Percentiles rank a stretch among this genome's conserved stretches.
phyloP scores from a whole-genome alignment of 805 yeast species.

The Candida succiphila region DNA sequence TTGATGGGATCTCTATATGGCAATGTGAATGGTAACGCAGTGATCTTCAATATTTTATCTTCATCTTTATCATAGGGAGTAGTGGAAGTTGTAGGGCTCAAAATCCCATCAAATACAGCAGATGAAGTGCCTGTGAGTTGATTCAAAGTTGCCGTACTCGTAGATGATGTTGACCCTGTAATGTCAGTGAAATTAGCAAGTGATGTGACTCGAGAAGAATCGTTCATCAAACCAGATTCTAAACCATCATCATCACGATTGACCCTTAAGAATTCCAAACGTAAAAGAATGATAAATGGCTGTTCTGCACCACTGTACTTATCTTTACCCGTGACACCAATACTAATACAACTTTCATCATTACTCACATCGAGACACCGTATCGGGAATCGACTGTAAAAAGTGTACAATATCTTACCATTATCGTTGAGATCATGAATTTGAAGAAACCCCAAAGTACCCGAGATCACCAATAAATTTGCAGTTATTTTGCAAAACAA shows the following conservation, averaged over 20 bases:
- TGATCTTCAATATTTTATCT: conserved; percentile 7
- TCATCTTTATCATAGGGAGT: conserved; percentile 4
- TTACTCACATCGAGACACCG: conserved; percentile 68
- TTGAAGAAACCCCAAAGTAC: conserved; percentile 61
- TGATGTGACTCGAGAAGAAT: no score
- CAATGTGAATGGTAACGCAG: conserved; percentile 40
- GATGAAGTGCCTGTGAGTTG: conserved; percentile 2
- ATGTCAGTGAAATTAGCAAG: no score
- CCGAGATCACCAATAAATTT: conserved; percentile 54
- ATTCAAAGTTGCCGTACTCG: no score
- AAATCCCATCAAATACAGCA: conserved; percentile 9
- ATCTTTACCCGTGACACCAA: conserved; percentile 78
- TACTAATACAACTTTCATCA: conserved; percentile 55
- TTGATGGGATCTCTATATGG: conserved; percentile 86
- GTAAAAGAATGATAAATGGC: conserved; percentile 57
- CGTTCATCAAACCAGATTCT: background rate
- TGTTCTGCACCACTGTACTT: conserved; percentile 59
- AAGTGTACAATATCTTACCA: conserved; percentile 62
- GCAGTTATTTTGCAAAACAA: conserved; percentile 51
- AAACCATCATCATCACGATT: background rate
- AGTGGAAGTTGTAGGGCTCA: conserved; percentile 7
- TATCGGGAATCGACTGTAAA: conserved; percentile 64
- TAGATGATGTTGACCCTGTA: background rate
- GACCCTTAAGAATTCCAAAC: conserved; percentile 11
- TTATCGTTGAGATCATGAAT: conserved; percentile 45